Conservation (phyloP, 345 rosid genomes). For the Carallia brachiata region DNA sequence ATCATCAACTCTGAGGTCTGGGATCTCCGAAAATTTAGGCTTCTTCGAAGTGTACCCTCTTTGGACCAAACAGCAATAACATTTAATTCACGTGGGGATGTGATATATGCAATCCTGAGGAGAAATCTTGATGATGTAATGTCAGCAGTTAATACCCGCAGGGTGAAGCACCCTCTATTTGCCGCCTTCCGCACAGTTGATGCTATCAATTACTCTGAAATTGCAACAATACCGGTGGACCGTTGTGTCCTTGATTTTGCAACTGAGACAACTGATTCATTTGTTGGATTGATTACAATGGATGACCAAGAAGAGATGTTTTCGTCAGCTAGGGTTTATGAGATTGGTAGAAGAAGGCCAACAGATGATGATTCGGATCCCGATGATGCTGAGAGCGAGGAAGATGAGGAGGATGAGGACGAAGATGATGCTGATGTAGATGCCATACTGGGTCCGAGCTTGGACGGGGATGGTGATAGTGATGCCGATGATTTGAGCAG, state of each 20-base stretch:
- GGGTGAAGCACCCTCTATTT: conserved; percentile 78
- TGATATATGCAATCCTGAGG: conserved; percentile 91
- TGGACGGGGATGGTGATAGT: conserved; percentile 75
- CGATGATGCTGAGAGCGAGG: conserved; percentile 89
- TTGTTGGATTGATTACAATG: conserved; percentile 85
- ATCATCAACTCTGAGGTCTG: conserved; percentile 96
- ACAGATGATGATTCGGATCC: conserved; percentile 98
- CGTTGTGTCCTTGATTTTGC: conserved; percentile 98
- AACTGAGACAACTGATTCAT: conserved; percentile 86
- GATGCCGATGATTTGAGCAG: conserved; percentile 66
- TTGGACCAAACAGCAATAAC: conserved; percentile 86
- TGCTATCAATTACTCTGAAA: conserved; percentile 90
- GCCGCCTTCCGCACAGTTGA: conserved; percentile 90
- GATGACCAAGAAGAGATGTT: conserved; percentile 93
- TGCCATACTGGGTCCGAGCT: conserved; percentile 55
- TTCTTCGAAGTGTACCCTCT: conserved; percentile 89
- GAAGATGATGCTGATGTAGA: conserved; percentile 70
- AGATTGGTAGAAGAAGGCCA: conserved; percentile 88
- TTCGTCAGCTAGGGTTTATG: conserved; percentile 88
- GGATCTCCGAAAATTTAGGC: conserved; percentile 84
- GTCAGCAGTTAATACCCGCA: conserved; percentile 87
- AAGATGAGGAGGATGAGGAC: conserved; percentile 88
- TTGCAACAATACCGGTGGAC: conserved; percentile 84
- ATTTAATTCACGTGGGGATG: conserved; percentile 87
- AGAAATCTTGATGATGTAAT: conserved; percentile 90